Conservation (phyloP, 306 rosid genomes). For the Vicia faba region DNA sequence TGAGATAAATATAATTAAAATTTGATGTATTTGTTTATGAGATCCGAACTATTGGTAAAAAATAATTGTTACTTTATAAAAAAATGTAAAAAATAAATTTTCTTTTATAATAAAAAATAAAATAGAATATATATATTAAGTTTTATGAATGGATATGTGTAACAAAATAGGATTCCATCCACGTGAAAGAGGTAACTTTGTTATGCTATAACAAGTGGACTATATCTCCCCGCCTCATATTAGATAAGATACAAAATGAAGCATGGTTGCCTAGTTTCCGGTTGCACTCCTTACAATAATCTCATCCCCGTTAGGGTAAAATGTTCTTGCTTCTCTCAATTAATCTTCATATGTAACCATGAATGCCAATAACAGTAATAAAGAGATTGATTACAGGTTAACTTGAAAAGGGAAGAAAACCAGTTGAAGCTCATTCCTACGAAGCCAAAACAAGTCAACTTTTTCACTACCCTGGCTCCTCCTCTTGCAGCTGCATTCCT, state of each 20-base stretch:
- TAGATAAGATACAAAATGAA: constrained; percentile 44
- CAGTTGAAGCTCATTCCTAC: constrained; percentile 25
- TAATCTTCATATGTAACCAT: not conserved
- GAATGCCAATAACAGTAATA: not conserved
- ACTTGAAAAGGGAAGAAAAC: constrained; percentile 37
- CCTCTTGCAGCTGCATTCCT: constrained; percentile 62
- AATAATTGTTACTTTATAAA: too few relatives aligned
- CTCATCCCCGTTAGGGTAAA: constrained; percentile 46
- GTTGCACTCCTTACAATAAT: constrained; percentile 24
- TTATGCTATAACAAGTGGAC: not conserved
- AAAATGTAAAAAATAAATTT: too few relatives aligned
- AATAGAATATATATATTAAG: too few relatives aligned
- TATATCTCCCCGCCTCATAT: not conserved
- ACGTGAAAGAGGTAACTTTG: too few relatives aligned
- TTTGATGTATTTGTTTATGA: too few relatives aligned
- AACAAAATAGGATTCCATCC: too few relatives aligned
- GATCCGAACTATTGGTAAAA: too few relatives aligned
- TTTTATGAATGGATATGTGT: too few relatives aligned
- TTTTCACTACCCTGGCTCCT: constrained; percentile 53
- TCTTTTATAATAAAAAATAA: too few relatives aligned
- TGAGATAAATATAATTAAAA: too few relatives aligned
- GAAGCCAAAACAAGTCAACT: constrained; percentile 33
- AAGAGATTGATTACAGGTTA: constrained; percentile 33
- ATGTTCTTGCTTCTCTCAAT: not conserved
- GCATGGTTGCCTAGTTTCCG: constrained; percentile 40